phyloP scores from a whole-genome alignment of 2,329 filamentous ascomycete species.

The Alternaria panax region DNA sequence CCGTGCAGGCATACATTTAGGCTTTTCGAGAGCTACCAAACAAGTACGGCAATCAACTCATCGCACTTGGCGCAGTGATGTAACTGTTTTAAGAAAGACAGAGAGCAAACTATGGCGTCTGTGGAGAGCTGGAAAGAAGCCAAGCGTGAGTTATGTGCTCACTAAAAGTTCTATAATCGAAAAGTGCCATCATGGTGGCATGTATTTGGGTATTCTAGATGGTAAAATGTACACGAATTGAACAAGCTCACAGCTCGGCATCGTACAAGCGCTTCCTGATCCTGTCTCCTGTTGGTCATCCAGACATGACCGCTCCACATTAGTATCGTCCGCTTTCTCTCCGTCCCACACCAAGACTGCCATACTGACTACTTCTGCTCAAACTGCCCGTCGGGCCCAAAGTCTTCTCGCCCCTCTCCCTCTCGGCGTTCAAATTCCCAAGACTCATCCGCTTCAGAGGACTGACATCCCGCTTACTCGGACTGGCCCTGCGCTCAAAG shows the following conservation, averaged over 20 bases:
- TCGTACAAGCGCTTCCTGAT: not conserved
- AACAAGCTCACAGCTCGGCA: not conserved
- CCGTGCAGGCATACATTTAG: too few species aligned
- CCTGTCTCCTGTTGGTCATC: not conserved
- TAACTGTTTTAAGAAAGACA: too few species aligned
- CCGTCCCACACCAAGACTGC: conserved; percentile 32
- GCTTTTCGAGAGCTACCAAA: too few species aligned
- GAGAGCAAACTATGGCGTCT: too few species aligned
- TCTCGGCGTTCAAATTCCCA: conserved; percentile 24
- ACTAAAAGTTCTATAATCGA: not conserved
- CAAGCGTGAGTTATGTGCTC: not conserved
- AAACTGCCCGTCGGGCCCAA: conserved; percentile 27
- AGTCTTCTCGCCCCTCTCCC: conserved; percentile 19
- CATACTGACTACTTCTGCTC: conserved; percentile 32
- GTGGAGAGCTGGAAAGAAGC: too few species aligned
- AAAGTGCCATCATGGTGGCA: not conserved
- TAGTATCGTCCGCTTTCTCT: conserved; percentile 39
- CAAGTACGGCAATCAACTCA: too few species aligned
- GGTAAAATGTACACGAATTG: conserved; percentile 1
- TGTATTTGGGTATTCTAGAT: conserved; percentile 9
- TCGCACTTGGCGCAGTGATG: too few species aligned
- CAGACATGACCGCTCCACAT: not conserved
- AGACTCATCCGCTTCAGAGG: conserved; percentile 56
- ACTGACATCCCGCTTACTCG: conserved; percentile 49
- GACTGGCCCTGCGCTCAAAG: conserved; percentile 43